Conservation (phyloP, 1,284 basidiomycete species). For the Apiotrichum sp. region DNA sequence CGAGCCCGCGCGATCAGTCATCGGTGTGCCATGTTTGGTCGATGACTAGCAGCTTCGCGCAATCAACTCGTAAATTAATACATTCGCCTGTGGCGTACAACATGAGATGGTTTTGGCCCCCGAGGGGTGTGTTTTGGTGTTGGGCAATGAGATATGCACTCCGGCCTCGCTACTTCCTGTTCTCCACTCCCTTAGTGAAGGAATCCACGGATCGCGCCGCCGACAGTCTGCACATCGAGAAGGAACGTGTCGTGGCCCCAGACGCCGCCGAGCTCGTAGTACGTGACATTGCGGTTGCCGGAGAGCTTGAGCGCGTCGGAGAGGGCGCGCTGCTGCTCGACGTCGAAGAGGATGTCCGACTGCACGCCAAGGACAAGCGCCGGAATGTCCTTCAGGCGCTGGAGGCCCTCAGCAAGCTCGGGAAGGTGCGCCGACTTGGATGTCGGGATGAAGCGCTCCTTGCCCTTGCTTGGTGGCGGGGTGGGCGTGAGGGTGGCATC, state of each 20-base stretch:
- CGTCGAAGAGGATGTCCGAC: constrained; percentile 92
- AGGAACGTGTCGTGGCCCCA: constrained; percentile 99
- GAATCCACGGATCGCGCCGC: constrained; percentile 71
- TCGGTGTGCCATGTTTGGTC: too few species aligned
- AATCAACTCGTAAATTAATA: too few species aligned
- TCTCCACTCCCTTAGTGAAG: constrained; percentile 3
- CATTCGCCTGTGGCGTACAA: too few species aligned
- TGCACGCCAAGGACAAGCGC: constrained; percentile 89
- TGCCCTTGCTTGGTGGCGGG: constrained; percentile 11
- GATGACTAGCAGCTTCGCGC: too few species aligned
- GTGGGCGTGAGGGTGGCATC: too few species aligned
- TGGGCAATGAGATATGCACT: too few species aligned
- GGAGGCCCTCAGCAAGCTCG: constrained; percentile 74
- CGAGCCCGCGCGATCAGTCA: too few species aligned
- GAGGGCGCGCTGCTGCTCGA: constrained; percentile 94
- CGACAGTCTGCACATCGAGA: constrained; percentile 70
- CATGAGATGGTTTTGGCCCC: too few species aligned
- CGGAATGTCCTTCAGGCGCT: constrained; percentile 69
- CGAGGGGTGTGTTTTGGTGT: too few species aligned
- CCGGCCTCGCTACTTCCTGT: too few species aligned
- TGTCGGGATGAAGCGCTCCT: constrained; percentile 52
- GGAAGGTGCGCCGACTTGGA: constrained; percentile 64
- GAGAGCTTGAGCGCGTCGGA: constrained; percentile 86
- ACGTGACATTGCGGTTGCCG: constrained; percentile 81
- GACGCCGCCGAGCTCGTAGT: constrained; percentile 95